Conservation (phyloP, 2,329 filamentous ascomycete genomes). For the Penicillium glabrum region DNA sequence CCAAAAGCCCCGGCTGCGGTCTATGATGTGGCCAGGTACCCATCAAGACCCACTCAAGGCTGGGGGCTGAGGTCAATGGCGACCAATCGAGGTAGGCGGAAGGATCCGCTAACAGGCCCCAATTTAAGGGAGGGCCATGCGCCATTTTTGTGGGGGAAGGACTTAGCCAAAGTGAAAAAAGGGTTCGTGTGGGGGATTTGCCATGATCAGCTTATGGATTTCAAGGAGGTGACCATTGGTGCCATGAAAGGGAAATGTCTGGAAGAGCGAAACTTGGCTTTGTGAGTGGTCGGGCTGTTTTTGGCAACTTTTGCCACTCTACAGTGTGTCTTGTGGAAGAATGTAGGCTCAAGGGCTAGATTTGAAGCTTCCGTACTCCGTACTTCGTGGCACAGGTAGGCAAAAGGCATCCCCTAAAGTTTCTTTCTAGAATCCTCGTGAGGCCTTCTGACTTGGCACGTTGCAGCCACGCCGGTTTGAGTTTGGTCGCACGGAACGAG, state of each 20-base stretch:
- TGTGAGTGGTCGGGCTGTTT: not conserved
- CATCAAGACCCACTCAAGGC: conserved; percentile 17
- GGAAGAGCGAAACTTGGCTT: not conserved
- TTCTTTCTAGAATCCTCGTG: conserved; percentile 18
- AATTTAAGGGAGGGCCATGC: conserved; percentile 17
- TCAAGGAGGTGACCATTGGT: not conserved
- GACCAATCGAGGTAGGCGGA: conserved; percentile 7
- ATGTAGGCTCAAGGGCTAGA: not conserved
- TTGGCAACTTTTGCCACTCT: not conserved
- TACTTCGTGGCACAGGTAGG: not conserved
- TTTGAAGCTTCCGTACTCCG: not conserved
- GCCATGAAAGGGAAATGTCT: not conserved
- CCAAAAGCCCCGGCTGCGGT: not conserved
- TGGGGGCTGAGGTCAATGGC: conserved; percentile 12
- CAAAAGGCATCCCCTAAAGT: not conserved
- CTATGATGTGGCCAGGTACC: conserved; percentile 20
- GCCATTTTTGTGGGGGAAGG: conserved; percentile 29
- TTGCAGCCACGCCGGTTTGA: conserved; percentile 24
- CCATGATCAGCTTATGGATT: not conserved
- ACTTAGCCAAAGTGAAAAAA: conserved; percentile 2
- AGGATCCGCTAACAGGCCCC: conserved; percentile 15
- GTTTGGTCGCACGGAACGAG: conserved; percentile 19
- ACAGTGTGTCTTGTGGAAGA: not conserved
- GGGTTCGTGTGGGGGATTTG: conserved; percentile 26
- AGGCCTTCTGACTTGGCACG: conserved; percentile 9